A percentile compares a stretch with the other conserved stretches of the same genome.
These are phyloP conservation scores for Sarocladium brachiariae DNA, from an alignment of 2,329 filamentous ascomycete species.

Conservation along the genomic window DNA sequence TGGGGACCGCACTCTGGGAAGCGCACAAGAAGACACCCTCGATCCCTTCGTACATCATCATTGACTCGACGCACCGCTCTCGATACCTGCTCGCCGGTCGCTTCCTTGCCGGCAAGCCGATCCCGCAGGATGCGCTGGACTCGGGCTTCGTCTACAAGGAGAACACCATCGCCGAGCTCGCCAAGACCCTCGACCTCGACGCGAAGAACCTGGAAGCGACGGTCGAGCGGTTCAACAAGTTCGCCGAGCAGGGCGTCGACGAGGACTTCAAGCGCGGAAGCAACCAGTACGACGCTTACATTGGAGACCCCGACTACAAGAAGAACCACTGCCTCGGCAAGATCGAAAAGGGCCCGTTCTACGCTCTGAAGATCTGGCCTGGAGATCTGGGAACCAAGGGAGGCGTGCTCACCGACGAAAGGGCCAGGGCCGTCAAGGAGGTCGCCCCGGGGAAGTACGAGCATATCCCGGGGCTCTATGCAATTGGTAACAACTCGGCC, in stretches of 20 bases:
- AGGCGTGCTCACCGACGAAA: slow-evolving; percentile 27
- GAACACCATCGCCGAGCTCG: slow-evolving; percentile 20
- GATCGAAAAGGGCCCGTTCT: slow-evolving; percentile 12
- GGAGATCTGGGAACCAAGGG: slow-evolving; percentile 32
- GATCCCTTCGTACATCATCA: slow-evolving; percentile 20
- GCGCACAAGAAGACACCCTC: slow-evolving; percentile 14
- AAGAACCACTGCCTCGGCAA: slow-evolving; percentile 24
- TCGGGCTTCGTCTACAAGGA: slow-evolving; percentile 19
- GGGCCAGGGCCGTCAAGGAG: slow-evolving; percentile 19
- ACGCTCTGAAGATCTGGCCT: slow-evolving; percentile 26
- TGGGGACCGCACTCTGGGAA: slow-evolving; percentile 19
- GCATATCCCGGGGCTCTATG: slow-evolving; percentile 25
- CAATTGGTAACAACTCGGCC: slow-evolving; percentile 25
- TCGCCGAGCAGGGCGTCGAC: slow-evolving; percentile 22
- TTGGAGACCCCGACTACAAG: slow-evolving; percentile 22
- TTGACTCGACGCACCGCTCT: slow-evolving; percentile 22
- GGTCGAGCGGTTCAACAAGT: slow-evolving; percentile 22
- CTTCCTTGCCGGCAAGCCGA: slow-evolving; percentile 13
- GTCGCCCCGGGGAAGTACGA: slow-evolving; percentile 9
- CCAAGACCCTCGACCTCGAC: slow-evolving; percentile 18
- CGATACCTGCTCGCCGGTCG: slow-evolving; percentile 20
- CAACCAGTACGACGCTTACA: slow-evolving; percentile 24
- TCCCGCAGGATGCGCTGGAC: slow-evolving; percentile 15
- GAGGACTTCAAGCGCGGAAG: slow-evolving; percentile 26
- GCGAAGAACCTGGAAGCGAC: slow-evolving; percentile 17